These are phyloP conservation scores for Colletotrichum brevisporum DNA, from an alignment of 2,329 filamentous ascomycete genomes.

Conservation along the genomic window DNA sequence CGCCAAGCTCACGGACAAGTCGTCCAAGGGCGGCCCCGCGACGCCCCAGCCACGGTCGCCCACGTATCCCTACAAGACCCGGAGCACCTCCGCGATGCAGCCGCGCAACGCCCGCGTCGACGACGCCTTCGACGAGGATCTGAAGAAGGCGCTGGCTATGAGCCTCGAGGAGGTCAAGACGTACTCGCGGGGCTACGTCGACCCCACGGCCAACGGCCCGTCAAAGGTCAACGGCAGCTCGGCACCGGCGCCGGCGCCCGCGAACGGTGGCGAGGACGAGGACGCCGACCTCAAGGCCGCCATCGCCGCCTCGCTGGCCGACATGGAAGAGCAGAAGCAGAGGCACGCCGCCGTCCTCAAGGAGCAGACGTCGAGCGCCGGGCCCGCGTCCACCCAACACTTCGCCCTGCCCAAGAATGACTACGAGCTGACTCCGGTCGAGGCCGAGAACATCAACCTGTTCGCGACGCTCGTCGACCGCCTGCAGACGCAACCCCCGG, in stretches of 20 bases:
- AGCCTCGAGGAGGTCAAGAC: constrained; percentile 93
- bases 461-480: constrained; percentile 95
- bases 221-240: constrained; percentile 51
- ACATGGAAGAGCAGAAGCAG: constrained; percentile 99
- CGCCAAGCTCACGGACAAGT: constrained; percentile 86
- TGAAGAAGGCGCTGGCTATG: constrained; percentile 95
- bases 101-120: constrained; percentile 90
- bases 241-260: constrained; percentile 42
- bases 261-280: constrained; percentile 80
- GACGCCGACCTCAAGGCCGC: constrained; percentile 95
- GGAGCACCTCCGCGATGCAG: constrained; percentile 81
- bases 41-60: constrained; percentile 54
- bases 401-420: constrained; percentile 85
- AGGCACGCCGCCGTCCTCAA: constrained; percentile 88
- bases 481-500: constrained; percentile 93
- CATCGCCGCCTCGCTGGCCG: constrained; percentile 92
- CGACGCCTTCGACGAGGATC: constrained; percentile 92
- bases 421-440: constrained; percentile 92
- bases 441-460: constrained; percentile 97
- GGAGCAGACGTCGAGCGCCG: constrained; percentile 75
- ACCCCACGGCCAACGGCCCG: constrained; percentile 62
- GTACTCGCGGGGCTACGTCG: constrained; percentile 79
- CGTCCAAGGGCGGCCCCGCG: constrained; percentile 56
- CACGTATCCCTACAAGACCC: constrained; percentile 72
- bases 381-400: constrained; percentile 63